Percentiles rank a stretch among this genome's conserved stretches.
These are phyloP conservation scores for Yarrowia yakushimensis DNA, from an alignment of 805 yeast species.

Conservation along the genomic window DNA sequence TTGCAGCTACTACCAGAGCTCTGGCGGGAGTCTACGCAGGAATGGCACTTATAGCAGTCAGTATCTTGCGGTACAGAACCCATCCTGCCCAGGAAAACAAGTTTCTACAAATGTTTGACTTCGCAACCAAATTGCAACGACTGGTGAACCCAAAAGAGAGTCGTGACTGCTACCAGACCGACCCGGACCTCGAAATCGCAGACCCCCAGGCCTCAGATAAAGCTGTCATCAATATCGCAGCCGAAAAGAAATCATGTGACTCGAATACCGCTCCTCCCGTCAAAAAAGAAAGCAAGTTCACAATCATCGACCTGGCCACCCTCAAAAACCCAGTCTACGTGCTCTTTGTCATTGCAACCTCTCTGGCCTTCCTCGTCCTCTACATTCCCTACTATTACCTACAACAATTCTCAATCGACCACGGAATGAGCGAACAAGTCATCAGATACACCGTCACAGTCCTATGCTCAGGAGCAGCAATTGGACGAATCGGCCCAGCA, in stretches of 20 bases:
- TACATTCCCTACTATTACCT: constrained; percentile 25
- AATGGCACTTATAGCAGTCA: constrained; percentile 24
- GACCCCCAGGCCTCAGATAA: neutral
- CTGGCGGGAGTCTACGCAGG: constrained; percentile 37
- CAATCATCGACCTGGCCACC: neutral
- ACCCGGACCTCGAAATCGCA: neutral
- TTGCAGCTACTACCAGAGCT: constrained; percentile 46
- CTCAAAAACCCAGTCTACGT: constrained; percentile 27
- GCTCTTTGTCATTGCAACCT: constrained; percentile 41
- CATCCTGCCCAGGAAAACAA: neutral
- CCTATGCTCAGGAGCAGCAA: constrained; percentile 37
- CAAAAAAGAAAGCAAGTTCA: constrained; percentile 2
- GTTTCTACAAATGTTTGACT: neutral
- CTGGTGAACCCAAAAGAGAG: neutral
- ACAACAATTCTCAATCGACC: constrained; percentile 20
- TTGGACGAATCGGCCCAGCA: constrained; percentile 51
- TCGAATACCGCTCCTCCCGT: neutral
- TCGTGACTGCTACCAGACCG: neutral
- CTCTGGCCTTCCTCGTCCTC: constrained; percentile 13
- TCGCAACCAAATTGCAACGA: constrained; percentile 2
- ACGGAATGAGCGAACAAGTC: neutral
- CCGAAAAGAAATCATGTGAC: constrained; percentile 2
- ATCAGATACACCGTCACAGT: constrained; percentile 32
- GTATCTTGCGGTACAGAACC: neutral
- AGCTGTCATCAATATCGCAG: neutral